Evolutionary conservation across 2,329 filamentous ascomycete species (phyloP).

Genomic region (Fusarium lyarnte): DNA sequence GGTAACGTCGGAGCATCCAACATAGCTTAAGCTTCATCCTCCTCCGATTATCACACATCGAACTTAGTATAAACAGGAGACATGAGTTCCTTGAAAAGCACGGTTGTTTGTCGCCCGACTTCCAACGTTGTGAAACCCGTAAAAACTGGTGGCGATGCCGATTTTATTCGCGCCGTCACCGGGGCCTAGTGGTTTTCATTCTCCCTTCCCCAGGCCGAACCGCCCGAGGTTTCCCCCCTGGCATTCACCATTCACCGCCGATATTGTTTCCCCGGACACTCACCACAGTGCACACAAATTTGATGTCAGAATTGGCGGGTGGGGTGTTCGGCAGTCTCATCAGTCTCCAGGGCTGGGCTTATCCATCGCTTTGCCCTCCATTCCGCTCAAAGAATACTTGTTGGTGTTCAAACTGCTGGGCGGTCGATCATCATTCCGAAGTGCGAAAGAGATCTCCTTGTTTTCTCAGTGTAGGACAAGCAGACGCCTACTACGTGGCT

Average conservation of each 20-base stretch:
- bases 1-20: slow-evolving; percentile 20
- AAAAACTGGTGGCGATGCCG: slow-evolving; percentile 19
- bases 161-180: slow-evolving; percentile 12
- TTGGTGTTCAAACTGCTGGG: background rate
- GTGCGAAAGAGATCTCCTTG: background rate
- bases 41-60: background rate
- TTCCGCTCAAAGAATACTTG: background rate
- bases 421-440: background rate
- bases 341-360: slow-evolving; percentile 16
- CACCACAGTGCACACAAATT: slow-evolving; percentile 20
- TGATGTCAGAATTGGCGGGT: slow-evolving; percentile 7
- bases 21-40: background rate
- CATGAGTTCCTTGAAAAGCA: background rate
- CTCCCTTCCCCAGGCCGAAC: slow-evolving; percentile 8
- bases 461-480: slow-evolving; percentile 13
- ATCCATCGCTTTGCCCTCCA: background rate
- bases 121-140: background rate
- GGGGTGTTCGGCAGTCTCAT: slow-evolving; percentile 17
- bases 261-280: slow-evolving; percentile 14
- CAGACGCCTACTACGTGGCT: slow-evolving; percentile 8
- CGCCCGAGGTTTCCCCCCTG: slow-evolving; percentile 20
- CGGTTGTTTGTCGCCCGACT: background rate
- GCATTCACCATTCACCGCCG: slow-evolving; percentile 26
- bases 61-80: background rate
- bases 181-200: slow-evolving; percentile 3